phyloP scores from a whole-genome alignment of 768 basidiomycete genomes.

The Pisolithus orientalis region DNA sequence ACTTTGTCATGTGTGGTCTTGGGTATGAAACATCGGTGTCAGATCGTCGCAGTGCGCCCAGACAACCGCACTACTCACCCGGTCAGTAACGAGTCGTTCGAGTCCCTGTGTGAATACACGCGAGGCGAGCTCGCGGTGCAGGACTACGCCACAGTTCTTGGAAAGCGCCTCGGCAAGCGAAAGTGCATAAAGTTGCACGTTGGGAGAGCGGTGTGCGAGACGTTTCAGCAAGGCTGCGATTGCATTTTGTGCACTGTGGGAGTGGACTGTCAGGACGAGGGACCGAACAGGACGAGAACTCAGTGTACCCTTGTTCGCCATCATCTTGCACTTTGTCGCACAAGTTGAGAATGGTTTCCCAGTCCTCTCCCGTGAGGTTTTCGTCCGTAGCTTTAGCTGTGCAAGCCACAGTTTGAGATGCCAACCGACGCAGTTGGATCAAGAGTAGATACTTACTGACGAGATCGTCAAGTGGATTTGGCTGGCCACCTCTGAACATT shows the following conservation, averaged over 20 bases:
- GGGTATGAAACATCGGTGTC: constrained; percentile 5
- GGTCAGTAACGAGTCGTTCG: constrained; percentile 81
- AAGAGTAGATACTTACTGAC: constrained; percentile 56
- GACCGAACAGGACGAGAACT: background rate
- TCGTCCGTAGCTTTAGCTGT: constrained; percentile 98
- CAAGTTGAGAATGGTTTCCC: constrained; percentile 91
- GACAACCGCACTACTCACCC: constrained; percentile 47
- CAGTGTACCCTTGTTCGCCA: constrained; percentile 72
- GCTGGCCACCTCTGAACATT: constrained; percentile 68
- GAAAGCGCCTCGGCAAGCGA: constrained; percentile 82
- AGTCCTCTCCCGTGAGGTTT: constrained; percentile 90
- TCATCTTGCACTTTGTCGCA: constrained; percentile 96
- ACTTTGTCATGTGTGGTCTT: constrained; percentile 92
- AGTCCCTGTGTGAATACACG: constrained; percentile 87
- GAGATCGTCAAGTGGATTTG: constrained; percentile 85
- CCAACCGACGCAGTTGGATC: too few species aligned
- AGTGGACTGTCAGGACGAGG: constrained; percentile 11
- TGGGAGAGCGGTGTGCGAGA: constrained; percentile 88
- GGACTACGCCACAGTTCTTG: constrained; percentile 80
- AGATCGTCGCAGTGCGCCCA: constrained; percentile 1
- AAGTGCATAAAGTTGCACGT: constrained; percentile 92
- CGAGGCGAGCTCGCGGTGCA: constrained; percentile 84
- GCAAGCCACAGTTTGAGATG: background rate
- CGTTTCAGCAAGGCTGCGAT: constrained; percentile 85
- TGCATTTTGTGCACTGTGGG: constrained; percentile 73